These are phyloP conservation scores for Aspergillus kassunensis DNA, from an alignment of 495 filamentous ascomycete genomes.

Conservation along the genomic window DNA sequence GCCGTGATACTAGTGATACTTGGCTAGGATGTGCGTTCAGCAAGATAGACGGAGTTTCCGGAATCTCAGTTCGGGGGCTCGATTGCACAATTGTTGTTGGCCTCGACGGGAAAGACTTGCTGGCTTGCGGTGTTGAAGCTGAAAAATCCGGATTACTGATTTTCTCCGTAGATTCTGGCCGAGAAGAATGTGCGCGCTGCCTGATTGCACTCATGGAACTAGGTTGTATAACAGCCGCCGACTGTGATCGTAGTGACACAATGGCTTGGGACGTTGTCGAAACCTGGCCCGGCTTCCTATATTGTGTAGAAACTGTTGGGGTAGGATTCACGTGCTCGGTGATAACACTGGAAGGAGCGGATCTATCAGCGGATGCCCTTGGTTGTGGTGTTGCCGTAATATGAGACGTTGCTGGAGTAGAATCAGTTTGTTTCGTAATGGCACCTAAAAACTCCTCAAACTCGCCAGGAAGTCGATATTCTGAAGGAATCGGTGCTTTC, in stretches of 20 bases:
- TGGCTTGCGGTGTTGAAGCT: neutral
- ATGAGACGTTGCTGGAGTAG: too few relatives aligned
- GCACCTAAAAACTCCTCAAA: neutral
- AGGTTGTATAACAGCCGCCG: too few relatives aligned
- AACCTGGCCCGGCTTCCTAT: too few relatives aligned
- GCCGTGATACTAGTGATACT: neutral
- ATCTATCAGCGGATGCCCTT: too few relatives aligned
- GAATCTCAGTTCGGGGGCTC: conserved; percentile 15
- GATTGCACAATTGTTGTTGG: neutral
- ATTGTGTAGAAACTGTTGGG: too few relatives aligned
- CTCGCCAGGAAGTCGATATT: conserved; percentile 20
- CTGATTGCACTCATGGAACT: neutral
- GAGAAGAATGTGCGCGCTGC: neutral
- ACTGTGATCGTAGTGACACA: too few relatives aligned
- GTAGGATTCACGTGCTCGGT: too few relatives aligned
- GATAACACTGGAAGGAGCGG: too few relatives aligned
- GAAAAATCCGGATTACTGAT: neutral
- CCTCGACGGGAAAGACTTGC: neutral
- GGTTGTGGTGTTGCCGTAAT: too few relatives aligned
- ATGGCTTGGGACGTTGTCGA: too few relatives aligned
- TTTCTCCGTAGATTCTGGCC: neutral
- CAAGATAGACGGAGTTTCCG: conserved; percentile 23
- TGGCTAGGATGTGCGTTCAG: conserved; percentile 2
- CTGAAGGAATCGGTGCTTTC: conserved; percentile 13
- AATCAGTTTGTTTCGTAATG: neutral